Conservation (phyloP, 2,329 filamentous ascomycete genomes). For the Fusarium verrucosum region DNA sequence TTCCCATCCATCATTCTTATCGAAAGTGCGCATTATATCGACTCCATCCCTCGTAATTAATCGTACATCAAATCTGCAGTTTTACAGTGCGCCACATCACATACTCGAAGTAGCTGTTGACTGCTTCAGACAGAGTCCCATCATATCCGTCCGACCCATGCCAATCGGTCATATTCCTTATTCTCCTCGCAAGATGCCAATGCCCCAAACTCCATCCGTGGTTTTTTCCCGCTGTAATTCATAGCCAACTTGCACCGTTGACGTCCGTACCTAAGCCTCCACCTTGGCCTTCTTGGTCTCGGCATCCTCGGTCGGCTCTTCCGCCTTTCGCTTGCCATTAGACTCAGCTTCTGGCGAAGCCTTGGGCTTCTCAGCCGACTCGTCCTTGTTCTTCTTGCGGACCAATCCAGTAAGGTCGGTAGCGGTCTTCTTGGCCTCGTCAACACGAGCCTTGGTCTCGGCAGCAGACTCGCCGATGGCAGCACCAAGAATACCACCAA, state of each 20-base stretch:
- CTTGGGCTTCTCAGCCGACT: conserved; percentile 32
- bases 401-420: conserved; percentile 80
- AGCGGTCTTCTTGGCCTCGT: conserved; percentile 77
- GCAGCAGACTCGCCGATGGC: conserved; percentile 69
- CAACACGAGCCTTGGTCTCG: conserved; percentile 70
- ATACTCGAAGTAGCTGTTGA: neutral
- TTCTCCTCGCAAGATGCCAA: conserved; percentile 10
- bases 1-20: neutral
- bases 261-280: conserved; percentile 37
- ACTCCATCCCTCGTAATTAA: conserved; percentile 7
- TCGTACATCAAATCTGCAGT: conserved; percentile 19
- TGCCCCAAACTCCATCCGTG: conserved; percentile 28
- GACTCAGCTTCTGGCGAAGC: conserved; percentile 43
- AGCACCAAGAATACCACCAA: conserved; percentile 70
- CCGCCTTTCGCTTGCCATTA: conserved; percentile 54
- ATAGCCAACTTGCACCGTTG: neutral
- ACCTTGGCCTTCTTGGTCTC: conserved; percentile 51
- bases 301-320: conserved; percentile 42
- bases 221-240: neutral
- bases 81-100: conserved; percentile 11
- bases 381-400: conserved; percentile 69
- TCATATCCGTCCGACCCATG: conserved; percentile 4
- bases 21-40: neutral
- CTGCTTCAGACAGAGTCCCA: neutral
- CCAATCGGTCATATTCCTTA: neutral